Base-by-base conservation (phyloP, 1,139 yeast genomes). In the Yamadazyma atmosphaerica region DNA sequence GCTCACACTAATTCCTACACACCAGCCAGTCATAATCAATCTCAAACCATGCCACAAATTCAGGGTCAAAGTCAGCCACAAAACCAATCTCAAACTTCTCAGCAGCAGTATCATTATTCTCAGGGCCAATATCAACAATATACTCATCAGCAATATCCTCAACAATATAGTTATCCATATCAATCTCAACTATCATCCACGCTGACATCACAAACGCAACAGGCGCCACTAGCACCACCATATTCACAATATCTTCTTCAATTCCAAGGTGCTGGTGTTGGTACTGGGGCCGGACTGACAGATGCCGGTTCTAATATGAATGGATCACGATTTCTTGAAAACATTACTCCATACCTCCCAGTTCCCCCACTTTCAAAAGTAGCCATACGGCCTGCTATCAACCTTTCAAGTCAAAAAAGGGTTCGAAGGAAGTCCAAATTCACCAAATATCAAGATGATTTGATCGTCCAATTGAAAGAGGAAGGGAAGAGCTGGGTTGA, bases 401-500 rank as follows among this genome's bases (percentile, higher is more conserved):
- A 50, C 23, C 39, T 38, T 25, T 39, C 54, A 17, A 59, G 66
- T 13, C 73, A 72, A 24, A 78, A 77, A 40, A 61, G 86, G 32
- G 69, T 77, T 10, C 77, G 76, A 50, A 66, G 87, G 37, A 77
- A 76, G 52, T 80, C 86, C 12, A 84, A 84, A 55, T 84, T 82
- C 56, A 68, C 86, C 17, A 68, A 73, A 44, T 81, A 78, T 41
- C 94, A 85, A 57, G 94, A 85, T 55, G 77, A 74, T 2, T 51
- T 80, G 60, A 85, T 85, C 35, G 72, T 85, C 11, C 64, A 66
- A 27, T 57, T 85, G 54, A 85, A 85, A 56, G 70, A 70, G 40
- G 73, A 74, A 38, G 89, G 90, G 19, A 77, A 76, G 46, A 65
- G 79, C 3, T 85, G 94, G 94, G 81, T 77, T 6, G 88, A 83